These are phyloP conservation scores for Cercospora zeina DNA, from an alignment of 2,329 filamentous ascomycete species.

Conservation along the genomic window DNA sequence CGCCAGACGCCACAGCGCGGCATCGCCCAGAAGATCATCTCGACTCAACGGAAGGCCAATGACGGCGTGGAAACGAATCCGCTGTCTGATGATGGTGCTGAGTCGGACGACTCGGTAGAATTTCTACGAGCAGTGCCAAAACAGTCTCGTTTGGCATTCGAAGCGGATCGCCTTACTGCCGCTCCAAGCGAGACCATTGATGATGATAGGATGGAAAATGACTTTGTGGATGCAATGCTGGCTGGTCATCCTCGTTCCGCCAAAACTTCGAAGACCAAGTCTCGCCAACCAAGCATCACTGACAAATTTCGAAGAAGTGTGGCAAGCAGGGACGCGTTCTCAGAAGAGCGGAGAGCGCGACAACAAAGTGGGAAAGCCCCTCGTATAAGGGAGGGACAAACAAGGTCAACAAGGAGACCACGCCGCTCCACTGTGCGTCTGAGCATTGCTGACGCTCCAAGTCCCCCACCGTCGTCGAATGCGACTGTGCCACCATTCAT, in stretches of 20 bases:
- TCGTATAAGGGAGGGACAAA: not conserved
- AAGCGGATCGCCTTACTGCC: conserved; percentile 15
- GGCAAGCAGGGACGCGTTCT: conserved; percentile 20
- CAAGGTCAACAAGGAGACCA: not conserved
- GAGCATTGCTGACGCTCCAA: conserved; percentile 54
- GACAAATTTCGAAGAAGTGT: conserved; percentile 36
- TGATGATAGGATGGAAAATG: conserved; percentile 48
- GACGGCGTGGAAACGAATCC: not conserved
- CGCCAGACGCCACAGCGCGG: conserved; percentile 34
- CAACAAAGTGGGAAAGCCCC: not conserved
- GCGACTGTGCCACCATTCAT: conserved; percentile 53
- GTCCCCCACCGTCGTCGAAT: conserved; percentile 40
- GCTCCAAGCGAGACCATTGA: conserved; percentile 27
- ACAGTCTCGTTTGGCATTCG: conserved; percentile 22
- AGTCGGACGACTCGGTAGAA: conserved; percentile 23
- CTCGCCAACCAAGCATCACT: conserved; percentile 44
- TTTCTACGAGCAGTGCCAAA: not conserved
- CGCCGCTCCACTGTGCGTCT: conserved; percentile 27
- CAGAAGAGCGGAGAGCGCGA: conserved; percentile 28
- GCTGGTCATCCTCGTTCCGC: conserved; percentile 27
- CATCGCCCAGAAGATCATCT: conserved; percentile 28
- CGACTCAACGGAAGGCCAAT: not conserved
- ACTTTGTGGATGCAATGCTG: conserved; percentile 48
- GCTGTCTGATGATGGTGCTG: conserved; percentile 38
- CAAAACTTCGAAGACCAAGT: conserved; percentile 31